Evolutionary conservation across 345 rosid genomes (phyloP), one percentile per base, ranked within the genome.

Genomic region (Trapa bicornis): DNA sequence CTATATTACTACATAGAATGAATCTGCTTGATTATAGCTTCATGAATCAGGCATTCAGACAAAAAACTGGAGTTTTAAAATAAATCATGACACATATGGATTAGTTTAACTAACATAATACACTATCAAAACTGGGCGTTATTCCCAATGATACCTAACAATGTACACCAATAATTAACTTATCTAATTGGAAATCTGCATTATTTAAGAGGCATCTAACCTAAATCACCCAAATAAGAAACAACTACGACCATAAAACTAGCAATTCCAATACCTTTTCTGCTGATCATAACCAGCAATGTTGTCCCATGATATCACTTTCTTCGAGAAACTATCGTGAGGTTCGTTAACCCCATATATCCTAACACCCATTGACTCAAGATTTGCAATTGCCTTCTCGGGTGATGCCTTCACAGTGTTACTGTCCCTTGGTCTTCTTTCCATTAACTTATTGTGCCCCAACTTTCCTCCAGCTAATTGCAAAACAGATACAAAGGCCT

Each of bases 211-310:
- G 60, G 22, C 4, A n/a, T n/a, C 22, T 54, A 4, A 58, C 63
- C 63, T 58, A 11, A 58, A 42, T 29, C 52, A 65, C 35, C 47
- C 22, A 15, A 47, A 33, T 1, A 58, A 10, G 45, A 32, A 70
- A 63, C 5, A 52, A 37, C 33, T n/a, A 36, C n/a, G 37, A 4
- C 39, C 45, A 29, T 37, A 16, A 36, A 36, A n/a, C 33, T 11
- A 8, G 37, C 50, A 68, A 15, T 66, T 64, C 60, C 39, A 70
- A 33, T 70, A 87, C 89, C 85, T 69, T 72, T 94, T 94, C 76
- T 94, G 97, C 65, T 87, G 83, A 75, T 91, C 86, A 75, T 91
- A 88, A 32, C 99, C 99, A 69, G 95, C 92, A 75, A 94, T 86
- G 75, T 83, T 86, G 64, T 91, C 92, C 98, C 99, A 91, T 36